phyloP scores from a whole-genome alignment of 768 basidiomycete genomes.

The Grammothele lineata region DNA sequence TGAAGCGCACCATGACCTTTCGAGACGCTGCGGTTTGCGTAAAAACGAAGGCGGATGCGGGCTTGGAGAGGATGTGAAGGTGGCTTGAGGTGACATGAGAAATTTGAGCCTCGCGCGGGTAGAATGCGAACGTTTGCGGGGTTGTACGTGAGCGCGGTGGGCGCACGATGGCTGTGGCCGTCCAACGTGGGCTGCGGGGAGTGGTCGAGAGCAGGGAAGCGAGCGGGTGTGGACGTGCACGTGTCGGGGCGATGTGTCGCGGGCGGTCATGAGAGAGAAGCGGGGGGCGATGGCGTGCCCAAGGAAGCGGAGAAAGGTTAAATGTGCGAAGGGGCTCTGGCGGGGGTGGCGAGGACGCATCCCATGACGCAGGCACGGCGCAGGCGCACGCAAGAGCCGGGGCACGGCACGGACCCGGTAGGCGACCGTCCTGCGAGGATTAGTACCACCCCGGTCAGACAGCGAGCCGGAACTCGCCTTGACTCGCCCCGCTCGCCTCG shows the following conservation, averaged over 20 bases:
- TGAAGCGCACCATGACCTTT: too few relatives aligned
- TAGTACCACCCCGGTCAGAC: not conserved
- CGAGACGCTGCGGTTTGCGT: too few relatives aligned
- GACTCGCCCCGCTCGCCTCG: not conserved
- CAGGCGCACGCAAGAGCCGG: slow-evolving; percentile 17
- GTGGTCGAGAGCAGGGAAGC: slow-evolving; percentile 1
- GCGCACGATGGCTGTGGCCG: not conserved
- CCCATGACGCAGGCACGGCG: slow-evolving; percentile 18
- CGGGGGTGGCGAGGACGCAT: not conserved
- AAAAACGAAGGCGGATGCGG: too few relatives aligned
- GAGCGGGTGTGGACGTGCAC: not conserved
- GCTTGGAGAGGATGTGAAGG: too few relatives aligned
- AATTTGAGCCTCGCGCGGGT: too few relatives aligned
- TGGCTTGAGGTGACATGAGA: too few relatives aligned
- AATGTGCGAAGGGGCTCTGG: not conserved
- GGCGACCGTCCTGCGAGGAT: slow-evolving; percentile 7
- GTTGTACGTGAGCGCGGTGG: too few relatives aligned
- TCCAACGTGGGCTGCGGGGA: slow-evolving; percentile 2
- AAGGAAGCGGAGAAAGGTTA: slow-evolving; percentile 11
- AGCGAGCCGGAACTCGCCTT: too few relatives aligned
- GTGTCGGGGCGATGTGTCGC: not conserved
- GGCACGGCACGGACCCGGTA: slow-evolving; percentile 7
- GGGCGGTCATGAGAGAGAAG: slow-evolving; percentile 5
- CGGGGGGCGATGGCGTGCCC: too few relatives aligned
- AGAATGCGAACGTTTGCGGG: too few relatives aligned